A percentile compares a stretch with the other conserved stretches of the same genome.
These are phyloP conservation scores for Tulasnella sp. DNA, from an alignment of 768 basidiomycete species.

Conservation along the genomic window DNA sequence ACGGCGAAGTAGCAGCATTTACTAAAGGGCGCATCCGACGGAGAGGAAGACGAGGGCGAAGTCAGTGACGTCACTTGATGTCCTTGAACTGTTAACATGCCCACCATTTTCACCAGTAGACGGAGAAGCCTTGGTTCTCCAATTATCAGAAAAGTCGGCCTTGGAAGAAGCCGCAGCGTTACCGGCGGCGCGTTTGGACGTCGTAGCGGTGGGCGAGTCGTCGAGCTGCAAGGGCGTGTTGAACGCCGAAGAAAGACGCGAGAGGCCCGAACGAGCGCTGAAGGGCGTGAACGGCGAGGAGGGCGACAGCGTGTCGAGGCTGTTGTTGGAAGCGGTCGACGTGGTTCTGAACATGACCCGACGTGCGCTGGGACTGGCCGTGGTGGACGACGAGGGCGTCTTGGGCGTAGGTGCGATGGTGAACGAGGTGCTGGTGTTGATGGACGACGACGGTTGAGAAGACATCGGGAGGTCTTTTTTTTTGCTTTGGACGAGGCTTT, in stretches of 20 bases:
- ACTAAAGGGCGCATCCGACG: neutral
- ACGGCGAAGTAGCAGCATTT: neutral
- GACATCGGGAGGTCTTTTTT: neutral
- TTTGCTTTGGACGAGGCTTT: no score
- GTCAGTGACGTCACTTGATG: neutral
- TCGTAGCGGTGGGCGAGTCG: neutral
- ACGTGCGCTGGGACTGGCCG: neutral
- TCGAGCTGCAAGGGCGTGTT: conserved; percentile 6
- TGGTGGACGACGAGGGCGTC: neutral
- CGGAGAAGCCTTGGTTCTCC: neutral
- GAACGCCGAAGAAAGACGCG: conserved; percentile 5
- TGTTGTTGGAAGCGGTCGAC: neutral
- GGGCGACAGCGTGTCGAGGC: conserved; percentile 2
- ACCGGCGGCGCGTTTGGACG: neutral
- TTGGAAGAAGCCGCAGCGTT: neutral
- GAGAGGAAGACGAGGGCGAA: conserved; percentile 13
- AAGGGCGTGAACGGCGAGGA: conserved; percentile 11
- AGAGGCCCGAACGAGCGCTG: neutral
- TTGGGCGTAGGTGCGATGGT: neutral
- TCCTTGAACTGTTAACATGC: neutral
- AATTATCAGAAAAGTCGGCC: conserved; percentile 1
- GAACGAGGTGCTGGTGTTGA: neutral
- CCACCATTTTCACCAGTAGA: neutral
- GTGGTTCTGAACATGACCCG: neutral
- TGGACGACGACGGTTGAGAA: neutral